Evolutionary conservation across 164 flowering plant species (phyloP).

Genomic region (Hamamelis virginiana): DNA sequence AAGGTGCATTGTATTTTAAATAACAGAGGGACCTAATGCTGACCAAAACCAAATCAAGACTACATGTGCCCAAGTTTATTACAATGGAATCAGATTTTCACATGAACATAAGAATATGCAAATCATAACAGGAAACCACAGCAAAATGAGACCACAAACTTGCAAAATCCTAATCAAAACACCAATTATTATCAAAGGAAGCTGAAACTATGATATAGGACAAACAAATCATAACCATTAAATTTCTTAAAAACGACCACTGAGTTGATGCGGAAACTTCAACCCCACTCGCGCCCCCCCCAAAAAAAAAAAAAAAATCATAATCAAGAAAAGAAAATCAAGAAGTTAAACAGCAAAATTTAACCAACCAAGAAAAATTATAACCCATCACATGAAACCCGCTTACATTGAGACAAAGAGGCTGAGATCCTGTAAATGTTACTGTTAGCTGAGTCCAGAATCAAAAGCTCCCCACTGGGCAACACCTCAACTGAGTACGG

Average conservation of each 20-base stretch:
- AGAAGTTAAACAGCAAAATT: neutral
- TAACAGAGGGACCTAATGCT: neutral
- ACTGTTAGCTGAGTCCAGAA: conserved; percentile 86
- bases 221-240: neutral
- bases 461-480: conserved; percentile 80
- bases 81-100: neutral
- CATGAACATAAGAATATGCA: neutral
- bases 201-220: neutral
- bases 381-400: neutral
- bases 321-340: no score
- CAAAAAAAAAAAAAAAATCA: no score
- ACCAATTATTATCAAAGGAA: neutral
- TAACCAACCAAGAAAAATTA: neutral
- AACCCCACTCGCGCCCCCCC: no score
- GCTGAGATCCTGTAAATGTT: conserved; percentile 79
- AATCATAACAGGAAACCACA: neutral
- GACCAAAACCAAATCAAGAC: neutral
- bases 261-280: neutral
- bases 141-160: neutral
- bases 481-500: conserved; percentile 74
- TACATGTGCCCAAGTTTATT: neutral
- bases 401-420: conserved; percentile 81
- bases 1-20: neutral
- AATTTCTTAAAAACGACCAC: neutral
- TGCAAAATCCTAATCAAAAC: neutral